Conservation (phyloP, 257 asterid genomes). For the Coffea canephora region DNA sequence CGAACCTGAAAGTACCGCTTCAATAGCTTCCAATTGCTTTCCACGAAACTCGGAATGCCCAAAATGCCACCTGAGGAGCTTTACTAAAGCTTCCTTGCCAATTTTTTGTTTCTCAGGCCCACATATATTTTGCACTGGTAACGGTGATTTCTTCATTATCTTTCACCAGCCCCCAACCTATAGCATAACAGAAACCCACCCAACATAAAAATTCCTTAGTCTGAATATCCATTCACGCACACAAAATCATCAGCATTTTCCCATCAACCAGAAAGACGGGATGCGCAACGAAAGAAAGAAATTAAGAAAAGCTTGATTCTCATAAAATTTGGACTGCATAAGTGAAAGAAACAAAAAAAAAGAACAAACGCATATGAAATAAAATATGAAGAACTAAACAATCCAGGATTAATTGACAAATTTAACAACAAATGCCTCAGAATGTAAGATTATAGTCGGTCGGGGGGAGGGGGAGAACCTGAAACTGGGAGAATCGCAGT, state of each 20-base stretch:
- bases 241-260: neutral
- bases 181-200: neutral
- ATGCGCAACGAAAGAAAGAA: neutral
- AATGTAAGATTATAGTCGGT: too few relatives aligned
- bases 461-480: constrained; percentile 14
- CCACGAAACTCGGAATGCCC: constrained; percentile 89
- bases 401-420: too few relatives aligned
- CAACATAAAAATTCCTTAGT: neutral
- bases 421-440: too few relatives aligned
- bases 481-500: constrained; percentile 3
- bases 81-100: constrained; percentile 79
- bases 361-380: too few relatives aligned
- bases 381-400: too few relatives aligned
- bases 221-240: neutral
- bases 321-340: too few relatives aligned
- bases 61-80: constrained; percentile 95
- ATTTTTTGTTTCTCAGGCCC: constrained; percentile 51
- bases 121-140: constrained; percentile 60
- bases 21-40: constrained; percentile 87
- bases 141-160: constrained; percentile 64
- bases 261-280: neutral
- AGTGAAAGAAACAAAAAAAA: too few relatives aligned
- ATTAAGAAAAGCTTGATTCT: neutral
- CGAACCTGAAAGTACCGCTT: constrained; percentile 90
- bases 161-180: constrained; percentile 2